Evolutionary conservation across 1,284 basidiomycete genomes (phyloP), one percentile per base, ranked within the genome.

Genomic region (Ustilago nuda): DNA sequence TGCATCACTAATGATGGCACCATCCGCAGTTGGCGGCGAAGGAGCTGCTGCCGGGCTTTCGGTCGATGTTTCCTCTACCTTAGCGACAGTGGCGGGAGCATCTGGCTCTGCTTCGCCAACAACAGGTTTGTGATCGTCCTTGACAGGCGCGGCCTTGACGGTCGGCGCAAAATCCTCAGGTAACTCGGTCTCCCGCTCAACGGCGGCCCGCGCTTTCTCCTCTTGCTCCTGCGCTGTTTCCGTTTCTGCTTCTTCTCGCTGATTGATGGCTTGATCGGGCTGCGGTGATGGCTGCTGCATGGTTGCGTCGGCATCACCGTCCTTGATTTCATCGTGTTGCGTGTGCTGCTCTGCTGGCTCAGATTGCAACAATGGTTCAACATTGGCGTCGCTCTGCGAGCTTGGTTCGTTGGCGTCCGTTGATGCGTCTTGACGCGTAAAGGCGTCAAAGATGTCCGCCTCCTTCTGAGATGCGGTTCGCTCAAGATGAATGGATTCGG

Each of bases 361-460:
- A 1, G 39, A 41, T 17, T 41, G 39, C 39, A 41, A 19, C 2
- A 33, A 15, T 11, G 53, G 32, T 4, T 33, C 32, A 36, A 4
- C 60, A 19, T 57, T 30, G 19, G 30, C 30, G 17, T 8, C 36
- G 30, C 23, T 45, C n/a, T 64, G 61, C 17, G 48, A 37, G 33
- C 30, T 39, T 41, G 35, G 15, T 36, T 63, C 53, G 46, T 46
- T 61, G 7, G 39, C 23, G 17, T 48, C 43, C 32, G 32, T 36
- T 12, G 61, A 32, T 19, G 61, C 57, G 27, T 69, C 58, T 48
- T 65, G 58, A 55, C 68, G 68, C 32, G 59, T 71, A 36, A 65
- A 71, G 19, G 62, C 68, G 45, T 71, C 62, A 36, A 71, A 71
- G 23, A 71, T 65, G 51, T 65, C 62, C 2, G 55, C 36, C n/a